Percentiles rank a stretch among this genome's conserved stretches.
Evolutionary conservation across 192 early-diverging fungal species (phyloP).

Genomic region (Coemansia sp.): DNA sequence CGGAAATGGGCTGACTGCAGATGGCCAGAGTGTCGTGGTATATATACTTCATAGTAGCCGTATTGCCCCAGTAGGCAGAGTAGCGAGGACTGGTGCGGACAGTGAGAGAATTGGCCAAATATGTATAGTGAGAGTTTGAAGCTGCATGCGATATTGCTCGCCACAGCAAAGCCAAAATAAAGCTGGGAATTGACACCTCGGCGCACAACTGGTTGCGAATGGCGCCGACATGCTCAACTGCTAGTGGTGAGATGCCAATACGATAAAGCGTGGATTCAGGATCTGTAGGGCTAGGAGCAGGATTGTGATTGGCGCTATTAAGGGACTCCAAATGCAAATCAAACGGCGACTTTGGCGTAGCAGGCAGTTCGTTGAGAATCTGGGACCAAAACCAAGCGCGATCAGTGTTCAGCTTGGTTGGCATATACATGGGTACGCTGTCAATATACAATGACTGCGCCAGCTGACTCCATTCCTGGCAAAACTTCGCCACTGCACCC

Average conservation of each 20-base stretch:
- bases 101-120: constrained; percentile 15
- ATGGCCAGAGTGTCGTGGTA: not conserved
- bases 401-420: constrained; percentile 3
- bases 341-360: not conserved
- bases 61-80: constrained; percentile 22
- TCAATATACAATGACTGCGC: not conserved
- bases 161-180: constrained; percentile 25
- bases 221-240: not conserved
- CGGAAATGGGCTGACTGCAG: not conserved
- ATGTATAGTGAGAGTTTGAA: too few relatives aligned
- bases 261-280: constrained; percentile 1
- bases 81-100: constrained; percentile 4
- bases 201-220: not conserved
- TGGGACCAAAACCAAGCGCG: constrained; percentile 9
- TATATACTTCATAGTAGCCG: constrained; percentile 10
- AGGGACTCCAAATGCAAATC: constrained; percentile 5
- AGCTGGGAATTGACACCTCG: constrained; percentile 6
- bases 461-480: constrained; percentile 10
- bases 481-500: not conserved
- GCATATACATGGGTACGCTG: not conserved
- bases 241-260: not conserved
- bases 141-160: not conserved
- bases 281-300: too few relatives aligned
- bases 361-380: not conserved
- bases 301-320: not conserved